Conservation (phyloP, 139 green algal species). For the Raphidocelis subcapitata region DNA sequence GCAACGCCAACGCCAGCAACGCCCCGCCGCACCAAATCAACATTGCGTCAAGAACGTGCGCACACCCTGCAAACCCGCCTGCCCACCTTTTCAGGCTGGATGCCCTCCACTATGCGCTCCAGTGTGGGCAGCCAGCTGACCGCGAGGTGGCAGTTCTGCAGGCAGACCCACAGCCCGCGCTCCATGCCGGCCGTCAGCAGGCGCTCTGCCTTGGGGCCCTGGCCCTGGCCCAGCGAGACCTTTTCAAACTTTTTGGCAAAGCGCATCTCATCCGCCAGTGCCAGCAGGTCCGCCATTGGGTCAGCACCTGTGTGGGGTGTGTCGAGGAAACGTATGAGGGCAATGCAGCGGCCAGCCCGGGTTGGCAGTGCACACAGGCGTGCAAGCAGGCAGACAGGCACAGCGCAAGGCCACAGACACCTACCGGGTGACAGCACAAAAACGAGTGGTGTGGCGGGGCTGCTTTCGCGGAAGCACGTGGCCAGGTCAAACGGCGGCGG, state of each 20-base stretch:
- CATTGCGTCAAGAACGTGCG: no score
- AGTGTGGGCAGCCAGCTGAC: conserved; percentile 77
- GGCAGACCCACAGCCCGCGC: conserved; percentile 71
- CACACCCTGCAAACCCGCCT: no score
- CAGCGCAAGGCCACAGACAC: neutral
- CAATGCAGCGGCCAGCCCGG: neutral
- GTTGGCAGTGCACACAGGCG: neutral
- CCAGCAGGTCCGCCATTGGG: conserved; percentile 83
- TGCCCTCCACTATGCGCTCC: conserved; percentile 73
- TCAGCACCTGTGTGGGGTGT: conserved; percentile 55
- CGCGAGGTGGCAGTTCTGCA: conserved; percentile 78
- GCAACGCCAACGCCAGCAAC: no score
- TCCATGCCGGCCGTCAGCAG: conserved; percentile 66
- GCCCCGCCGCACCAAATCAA: no score
- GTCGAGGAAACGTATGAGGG: neutral
- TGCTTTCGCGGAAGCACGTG: conserved; percentile 61
- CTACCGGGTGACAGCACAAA: conserved; percentile 72
- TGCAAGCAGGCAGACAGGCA: neutral
- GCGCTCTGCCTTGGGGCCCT: conserved; percentile 78
- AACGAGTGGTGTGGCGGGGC: conserved; percentile 68
- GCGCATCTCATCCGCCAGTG: conserved; percentile 81
- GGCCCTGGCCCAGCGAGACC: conserved; percentile 80
- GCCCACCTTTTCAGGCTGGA: conserved; percentile 48
- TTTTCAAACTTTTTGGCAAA: conserved; percentile 83
- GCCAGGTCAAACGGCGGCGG: conserved; percentile 77